Evolutionary conservation across 257 asterid genomes (phyloP).

Genomic region (Euphrasia confusa): DNA sequence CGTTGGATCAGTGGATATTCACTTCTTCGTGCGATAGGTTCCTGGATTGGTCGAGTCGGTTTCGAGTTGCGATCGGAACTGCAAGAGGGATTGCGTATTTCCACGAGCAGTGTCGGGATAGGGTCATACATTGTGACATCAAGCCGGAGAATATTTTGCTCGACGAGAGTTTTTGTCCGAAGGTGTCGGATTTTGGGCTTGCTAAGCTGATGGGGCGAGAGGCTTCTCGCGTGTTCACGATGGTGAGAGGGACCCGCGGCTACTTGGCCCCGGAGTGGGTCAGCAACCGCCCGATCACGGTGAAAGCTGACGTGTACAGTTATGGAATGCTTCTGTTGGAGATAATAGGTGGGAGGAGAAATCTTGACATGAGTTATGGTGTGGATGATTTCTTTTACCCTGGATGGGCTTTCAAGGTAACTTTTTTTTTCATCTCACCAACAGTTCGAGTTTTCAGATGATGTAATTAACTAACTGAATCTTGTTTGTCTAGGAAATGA

Average conservation of each 20-base stretch:
- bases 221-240: conserved; percentile 76
- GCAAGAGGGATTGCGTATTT: conserved; percentile 91
- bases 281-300: conserved; percentile 81
- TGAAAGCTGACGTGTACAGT: conserved; percentile 88
- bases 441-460: no score
- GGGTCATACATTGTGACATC: conserved; percentile 87
- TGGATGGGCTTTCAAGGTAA: conserved; percentile 99
- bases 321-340: conserved; percentile 88
- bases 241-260: conserved; percentile 86
- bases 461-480: not conserved
- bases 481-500: conserved; percentile 49
- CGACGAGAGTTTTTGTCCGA: conserved; percentile 78
- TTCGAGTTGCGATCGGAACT: conserved; percentile 64
- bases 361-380: conserved; percentile 72
- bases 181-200: conserved; percentile 89
- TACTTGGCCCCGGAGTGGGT: conserved; percentile 91
- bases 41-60: conserved; percentile 74
- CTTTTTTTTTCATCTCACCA: not conserved
- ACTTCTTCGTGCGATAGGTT: conserved; percentile 34
- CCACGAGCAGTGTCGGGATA: conserved; percentile 87
- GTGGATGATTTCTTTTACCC: conserved; percentile 82
- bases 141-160: conserved; percentile 86
- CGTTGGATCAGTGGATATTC: conserved; percentile 87
- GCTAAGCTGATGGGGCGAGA: conserved; percentile 96
- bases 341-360: conserved; percentile 84